Evolutionary conservation across 306 rosid genomes (phyloP).

Genomic region (Trifolium subterraneum): DNA sequence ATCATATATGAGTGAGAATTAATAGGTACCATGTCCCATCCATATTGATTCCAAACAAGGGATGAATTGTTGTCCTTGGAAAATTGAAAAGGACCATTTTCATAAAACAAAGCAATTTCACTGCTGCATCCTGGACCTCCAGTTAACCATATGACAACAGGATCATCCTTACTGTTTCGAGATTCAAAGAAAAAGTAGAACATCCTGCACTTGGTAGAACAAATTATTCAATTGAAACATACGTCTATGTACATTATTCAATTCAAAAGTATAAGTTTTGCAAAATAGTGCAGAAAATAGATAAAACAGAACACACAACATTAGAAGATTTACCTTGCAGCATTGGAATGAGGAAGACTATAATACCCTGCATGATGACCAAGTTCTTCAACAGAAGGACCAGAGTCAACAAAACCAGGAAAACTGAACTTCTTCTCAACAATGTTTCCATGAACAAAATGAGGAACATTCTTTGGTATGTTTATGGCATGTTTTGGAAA

Average conservation of each 20-base stretch:
- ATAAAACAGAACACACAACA: too few relatives aligned
- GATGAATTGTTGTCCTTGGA: constrained; percentile 50
- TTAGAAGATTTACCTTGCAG: constrained; percentile 46
- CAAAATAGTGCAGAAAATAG: too few relatives aligned
- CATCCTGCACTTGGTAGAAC: constrained; percentile 55
- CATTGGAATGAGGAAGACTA: constrained; percentile 70
- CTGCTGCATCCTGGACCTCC: constrained; percentile 98
- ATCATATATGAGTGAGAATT: not conserved
- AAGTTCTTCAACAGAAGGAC: constrained; percentile 18
- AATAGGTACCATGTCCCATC: constrained; percentile 81
- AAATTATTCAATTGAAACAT: too few relatives aligned
- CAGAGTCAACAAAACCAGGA: too few relatives aligned
- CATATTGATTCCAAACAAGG: constrained; percentile 81
- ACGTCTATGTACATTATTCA: too few relatives aligned
- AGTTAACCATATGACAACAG: constrained; percentile 82
- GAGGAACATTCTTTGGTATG: not conserved
- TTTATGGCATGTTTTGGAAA: constrained; percentile 73
- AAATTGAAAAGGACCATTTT: constrained; percentile 89
- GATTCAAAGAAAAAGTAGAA: constrained; percentile 94
- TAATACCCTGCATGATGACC: constrained; percentile 95
- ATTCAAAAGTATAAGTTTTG: too few relatives aligned
- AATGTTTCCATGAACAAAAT: too few relatives aligned
- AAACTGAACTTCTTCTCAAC: too few relatives aligned
- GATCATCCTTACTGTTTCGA: constrained; percentile 60
- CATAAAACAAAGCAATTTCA: constrained; percentile 85